Evolutionary conservation across 345 rosid genomes (phyloP), one percentile per base, ranked within the genome.

Genomic region (Corchorus capsularis): DNA sequence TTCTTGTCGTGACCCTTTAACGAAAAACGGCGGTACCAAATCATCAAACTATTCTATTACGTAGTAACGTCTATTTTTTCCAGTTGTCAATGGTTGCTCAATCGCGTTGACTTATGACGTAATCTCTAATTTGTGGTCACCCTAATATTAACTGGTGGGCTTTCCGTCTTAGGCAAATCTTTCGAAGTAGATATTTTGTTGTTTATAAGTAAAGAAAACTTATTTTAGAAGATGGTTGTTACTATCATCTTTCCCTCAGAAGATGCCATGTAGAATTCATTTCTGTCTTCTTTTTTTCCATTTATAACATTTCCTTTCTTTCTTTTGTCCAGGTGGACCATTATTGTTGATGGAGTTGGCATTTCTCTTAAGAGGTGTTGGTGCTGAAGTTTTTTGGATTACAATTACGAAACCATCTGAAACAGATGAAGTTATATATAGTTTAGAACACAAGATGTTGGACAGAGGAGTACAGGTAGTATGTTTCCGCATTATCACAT

Each of bases 371-470:
- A 82, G 91, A 75, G 41, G 79, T 75, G 91, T 87, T 69, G 91
- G 91, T 69, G 78, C 91, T 45, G 82, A 85, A 69, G 89, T 87
- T 66, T 77, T 52, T 79, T 87, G 91, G 91, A 81, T 82, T 32
- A 85, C 91, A 19, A 73, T 82, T 70, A 86, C 69, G 74, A 85
- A 80, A 75, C 85, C 86, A 37, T 12, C 74, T 7, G 85, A 68
- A 79, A 50, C 79, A 43, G 81, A 87, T 64, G 81, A 77, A 66
- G 91, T 85, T 34, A 71, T 77, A 50, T 85, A 87, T 65, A 87
- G 82, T 76, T 85, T 87, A 71, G 91, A 87, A 82, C 83, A 75
- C 53, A 87, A 83, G 74, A 87, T 87, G 91, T 69, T 85, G 86
- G 86, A 82, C 72, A 78, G 86, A 52, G 86, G 91, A 50, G 83